phyloP scores from a whole-genome alignment of 1,139 yeast species.

The Groenewaldozyma sp. region DNA sequence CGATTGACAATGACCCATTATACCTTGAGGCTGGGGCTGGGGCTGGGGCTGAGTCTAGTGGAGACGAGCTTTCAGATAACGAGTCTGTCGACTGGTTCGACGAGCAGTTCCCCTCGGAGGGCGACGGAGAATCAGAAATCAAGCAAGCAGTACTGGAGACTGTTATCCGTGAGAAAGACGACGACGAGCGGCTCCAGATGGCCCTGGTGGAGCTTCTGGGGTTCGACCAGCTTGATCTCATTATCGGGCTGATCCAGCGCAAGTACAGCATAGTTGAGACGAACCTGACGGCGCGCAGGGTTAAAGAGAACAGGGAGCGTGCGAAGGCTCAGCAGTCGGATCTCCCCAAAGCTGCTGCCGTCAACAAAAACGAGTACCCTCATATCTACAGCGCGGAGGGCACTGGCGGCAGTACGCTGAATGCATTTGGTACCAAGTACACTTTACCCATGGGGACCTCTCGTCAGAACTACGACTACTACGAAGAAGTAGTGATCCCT shows the following conservation, averaged over 20 bases:
- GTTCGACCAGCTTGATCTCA: conserved; percentile 72
- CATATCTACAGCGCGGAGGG: conserved; percentile 62
- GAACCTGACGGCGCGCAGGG: conserved; percentile 34
- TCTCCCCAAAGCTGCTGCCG: conserved; percentile 1
- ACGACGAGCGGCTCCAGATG: conserved; percentile 60
- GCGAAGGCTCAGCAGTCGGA: conserved; percentile 3
- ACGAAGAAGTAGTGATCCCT: conserved; percentile 83
- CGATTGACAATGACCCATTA: conserved; percentile 17
- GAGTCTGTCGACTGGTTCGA: conserved; percentile 7
- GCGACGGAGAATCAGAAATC: conserved; percentile 21
- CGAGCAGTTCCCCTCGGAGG: conserved; percentile 6
- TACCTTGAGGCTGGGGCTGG: conserved; percentile 1
- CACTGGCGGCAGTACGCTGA: conserved; percentile 52
- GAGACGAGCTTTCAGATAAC: background rate
- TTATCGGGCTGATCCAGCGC: conserved; percentile 54
- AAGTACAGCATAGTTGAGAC: conserved; percentile 23
- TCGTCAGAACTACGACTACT: conserved; percentile 44
- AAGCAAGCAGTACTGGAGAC: conserved; percentile 21
- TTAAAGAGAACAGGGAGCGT: conserved; percentile 38
- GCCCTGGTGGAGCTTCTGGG: conserved; percentile 72
- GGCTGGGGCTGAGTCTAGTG: background rate
- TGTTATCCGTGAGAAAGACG: conserved; percentile 26
- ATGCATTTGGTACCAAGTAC: conserved; percentile 73
- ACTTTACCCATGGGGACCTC: conserved; percentile 76
- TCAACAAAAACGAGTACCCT: conserved; percentile 41